Evolutionary conservation across 139 green algal genomes (phyloP).

Genomic region (Chlorella sp.): DNA sequence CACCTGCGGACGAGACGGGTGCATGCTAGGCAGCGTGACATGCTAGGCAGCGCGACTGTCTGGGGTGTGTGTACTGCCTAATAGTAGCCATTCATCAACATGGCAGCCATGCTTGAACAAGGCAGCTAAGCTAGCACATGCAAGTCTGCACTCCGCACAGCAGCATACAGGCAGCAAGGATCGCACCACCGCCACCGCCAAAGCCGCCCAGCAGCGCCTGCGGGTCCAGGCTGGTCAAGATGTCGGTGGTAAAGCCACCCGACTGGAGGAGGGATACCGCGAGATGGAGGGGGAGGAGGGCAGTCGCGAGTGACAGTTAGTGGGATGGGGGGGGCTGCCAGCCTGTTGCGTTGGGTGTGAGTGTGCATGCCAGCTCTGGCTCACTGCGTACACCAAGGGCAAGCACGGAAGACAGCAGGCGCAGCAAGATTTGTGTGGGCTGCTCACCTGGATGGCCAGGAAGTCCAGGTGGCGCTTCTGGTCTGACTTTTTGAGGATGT

Average conservation of each 20-base stretch:
- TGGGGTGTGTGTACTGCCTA: no score
- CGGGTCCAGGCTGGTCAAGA: slow-evolving; percentile 65
- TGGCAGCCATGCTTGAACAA: no score
- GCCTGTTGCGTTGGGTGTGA: neutral
- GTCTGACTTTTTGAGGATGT: slow-evolving; percentile 96
- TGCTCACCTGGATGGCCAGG: slow-evolving; percentile 90
- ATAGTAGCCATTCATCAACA: no score
- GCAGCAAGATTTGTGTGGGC: no score
- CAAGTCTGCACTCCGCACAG: no score
- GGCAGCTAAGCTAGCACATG: no score
- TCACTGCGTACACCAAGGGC: no score
- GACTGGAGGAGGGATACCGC: slow-evolving; percentile 41
- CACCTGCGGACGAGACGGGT: neutral
- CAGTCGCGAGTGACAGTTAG: no score
- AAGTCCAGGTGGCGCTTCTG: slow-evolving; percentile 97
- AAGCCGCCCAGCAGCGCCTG: slow-evolving; percentile 41
- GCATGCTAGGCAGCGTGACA: neutral
- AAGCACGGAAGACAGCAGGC: no score
- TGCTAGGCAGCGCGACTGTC: no score
- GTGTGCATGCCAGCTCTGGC: neutral
- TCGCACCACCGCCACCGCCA: slow-evolving; percentile 5
- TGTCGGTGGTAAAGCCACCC: slow-evolving; percentile 91
- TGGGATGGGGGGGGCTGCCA: no score
- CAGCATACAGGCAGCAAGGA: neutral
- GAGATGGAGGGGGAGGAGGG: neutral